Evolutionary conservation across 257 asterid genomes (phyloP), one percentile per base, ranked within the genome.

Genomic region (Anisodus acutangulus): DNA sequence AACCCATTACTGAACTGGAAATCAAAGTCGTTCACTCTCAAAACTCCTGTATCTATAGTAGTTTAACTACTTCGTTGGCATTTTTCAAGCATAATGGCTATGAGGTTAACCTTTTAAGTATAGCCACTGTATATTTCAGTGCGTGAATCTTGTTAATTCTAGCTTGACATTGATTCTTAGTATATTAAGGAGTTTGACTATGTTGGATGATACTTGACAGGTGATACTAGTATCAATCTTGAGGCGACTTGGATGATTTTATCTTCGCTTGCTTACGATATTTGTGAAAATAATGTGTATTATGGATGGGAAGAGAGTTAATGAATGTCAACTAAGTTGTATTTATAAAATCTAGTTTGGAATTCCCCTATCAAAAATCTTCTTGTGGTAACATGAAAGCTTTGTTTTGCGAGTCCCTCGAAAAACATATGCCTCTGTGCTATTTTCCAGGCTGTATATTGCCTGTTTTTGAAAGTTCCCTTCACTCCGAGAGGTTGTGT

Each of bases 211-310:
- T 53, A 5, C 37, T 71, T 9, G 79, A 71, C 17, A 71, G 17
- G 58, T 70, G 17, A 43, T 76, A 22, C 13, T 76, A 8, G 63
- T 51, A 11, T 51, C 64, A 51, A 12, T 22, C 81, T 6, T 49
- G n/a, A 22, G 60, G 39, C 3, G 43, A 74, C 60, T 9, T 49
- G 80, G 43, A 49, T 74, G 62, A 12, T 49, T 74, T 49, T 74
- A 22, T 74, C 60, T 74, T 74, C 19, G n/a, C 47, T 66, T 66
- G 74, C 19, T 35, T 66, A 5, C 17, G 3, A 37, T 68, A 35
- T 35, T 67, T 68, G 78, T 69, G 78, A 37, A 67, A 69, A 26
- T 76, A 2, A 51, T 76, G 63, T 51, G 43, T 51, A 41, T 70
- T 70, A 41, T 43, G 55, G 55, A 70, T 41, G 76, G 26, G 26